Conservation (phyloP, 2,329 filamentous ascomycete genomes). For the Claviceps quebecensis region DNA sequence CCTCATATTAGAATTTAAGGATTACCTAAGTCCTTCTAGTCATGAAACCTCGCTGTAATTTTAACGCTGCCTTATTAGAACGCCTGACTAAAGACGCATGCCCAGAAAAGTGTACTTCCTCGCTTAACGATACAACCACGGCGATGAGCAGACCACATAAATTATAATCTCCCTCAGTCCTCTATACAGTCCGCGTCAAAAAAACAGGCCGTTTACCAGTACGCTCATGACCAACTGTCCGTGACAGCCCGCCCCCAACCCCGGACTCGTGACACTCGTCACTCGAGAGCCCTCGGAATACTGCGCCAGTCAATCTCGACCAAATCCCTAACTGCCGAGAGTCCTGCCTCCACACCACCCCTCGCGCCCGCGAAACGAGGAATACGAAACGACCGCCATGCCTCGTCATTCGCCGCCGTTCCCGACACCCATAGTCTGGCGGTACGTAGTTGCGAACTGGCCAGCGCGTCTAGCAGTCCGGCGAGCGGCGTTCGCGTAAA, state of each 20-base stretch:
- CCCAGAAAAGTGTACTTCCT: too few relatives aligned
- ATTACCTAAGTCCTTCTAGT: too few relatives aligned
- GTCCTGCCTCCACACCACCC: neutral
- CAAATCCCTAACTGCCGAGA: neutral
- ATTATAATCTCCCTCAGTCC: neutral
- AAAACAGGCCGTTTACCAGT: neutral
- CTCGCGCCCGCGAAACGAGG: conserved; percentile 7
- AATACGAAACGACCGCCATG: conserved; percentile 5
- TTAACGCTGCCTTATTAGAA: too few relatives aligned
- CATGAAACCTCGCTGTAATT: too few relatives aligned
- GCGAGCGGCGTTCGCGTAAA: conserved; percentile 18
- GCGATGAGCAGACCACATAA: neutral
- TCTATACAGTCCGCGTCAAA: neutral
- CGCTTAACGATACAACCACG: too few relatives aligned
- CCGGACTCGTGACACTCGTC: neutral
- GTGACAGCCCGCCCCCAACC: neutral
- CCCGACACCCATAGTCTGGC: conserved; percentile 24
- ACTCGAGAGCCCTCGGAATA: neutral
- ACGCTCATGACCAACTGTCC: neutral
- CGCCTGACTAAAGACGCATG: too few relatives aligned
- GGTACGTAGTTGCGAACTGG: conserved; percentile 29
- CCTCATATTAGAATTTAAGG: too few relatives aligned
- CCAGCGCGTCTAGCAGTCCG: conserved; percentile 26
- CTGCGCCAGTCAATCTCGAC: conserved; percentile 1
- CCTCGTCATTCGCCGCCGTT: conserved; percentile 16